Conservation (phyloP, 2,329 filamentous ascomycete species). For the Aspergillus tubingensis region DNA sequence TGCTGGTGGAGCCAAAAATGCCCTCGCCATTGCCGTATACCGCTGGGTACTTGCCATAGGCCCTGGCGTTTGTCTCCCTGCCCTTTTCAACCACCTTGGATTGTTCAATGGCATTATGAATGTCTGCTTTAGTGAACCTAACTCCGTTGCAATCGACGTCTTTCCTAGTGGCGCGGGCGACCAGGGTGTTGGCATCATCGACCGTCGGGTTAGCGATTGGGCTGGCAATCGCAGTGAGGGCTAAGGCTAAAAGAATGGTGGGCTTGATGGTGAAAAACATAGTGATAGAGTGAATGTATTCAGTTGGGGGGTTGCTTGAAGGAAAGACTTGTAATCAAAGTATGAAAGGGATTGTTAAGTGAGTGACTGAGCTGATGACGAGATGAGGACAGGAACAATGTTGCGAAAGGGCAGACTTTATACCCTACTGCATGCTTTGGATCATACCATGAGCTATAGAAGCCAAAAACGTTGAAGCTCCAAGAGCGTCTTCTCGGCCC, state of each 20-base stretch:
- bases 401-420: too few relatives aligned
- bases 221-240: not conserved
- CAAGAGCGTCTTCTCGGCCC: too few relatives aligned
- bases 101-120: not conserved
- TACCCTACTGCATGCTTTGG: too few relatives aligned
- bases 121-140: not conserved
- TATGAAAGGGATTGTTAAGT: not conserved
- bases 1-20: not conserved
- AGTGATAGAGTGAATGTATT: not conserved
- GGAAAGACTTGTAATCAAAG: not conserved
- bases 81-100: not conserved
- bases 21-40: not conserved
- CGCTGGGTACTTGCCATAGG: not conserved
- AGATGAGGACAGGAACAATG: too few relatives aligned
- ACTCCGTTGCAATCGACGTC: not conserved
- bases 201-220: not conserved
- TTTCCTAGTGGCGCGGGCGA: not conserved
- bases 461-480: accelerated
- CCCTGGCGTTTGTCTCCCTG: too few relatives aligned
- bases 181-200: not conserved
- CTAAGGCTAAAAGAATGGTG: not conserved
- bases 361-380: too few relatives aligned
- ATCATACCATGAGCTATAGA: too few relatives aligned
- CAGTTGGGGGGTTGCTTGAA: too few relatives aligned
- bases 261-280: not conserved